Conservation (phyloP, 148 eudicot genomes). For the Persicaria tinctoria region DNA sequence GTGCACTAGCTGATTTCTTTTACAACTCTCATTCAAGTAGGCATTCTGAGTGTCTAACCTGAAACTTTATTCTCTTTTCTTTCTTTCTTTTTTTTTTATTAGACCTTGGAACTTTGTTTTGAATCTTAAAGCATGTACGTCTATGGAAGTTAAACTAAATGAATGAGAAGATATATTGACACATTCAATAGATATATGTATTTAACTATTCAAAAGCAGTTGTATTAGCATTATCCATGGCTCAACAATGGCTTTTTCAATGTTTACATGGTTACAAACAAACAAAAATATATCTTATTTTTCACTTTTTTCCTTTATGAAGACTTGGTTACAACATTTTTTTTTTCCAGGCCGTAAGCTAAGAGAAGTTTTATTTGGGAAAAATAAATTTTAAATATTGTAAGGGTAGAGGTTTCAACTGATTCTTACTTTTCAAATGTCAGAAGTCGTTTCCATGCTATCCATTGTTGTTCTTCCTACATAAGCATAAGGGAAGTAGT, state of each 20-base stretch:
- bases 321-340: not conserved
- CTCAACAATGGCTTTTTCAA: not conserved
- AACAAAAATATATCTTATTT: not conserved
- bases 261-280: not conserved
- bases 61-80: not conserved
- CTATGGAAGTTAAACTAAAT: not conserved
- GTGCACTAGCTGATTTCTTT: not conserved
- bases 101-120: not conserved
- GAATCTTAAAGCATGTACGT: not conserved
- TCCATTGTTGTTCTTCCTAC: slow-evolving; percentile 93
- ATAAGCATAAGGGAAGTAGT: slow-evolving; percentile 7
- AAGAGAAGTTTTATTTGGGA: not conserved
- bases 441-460: slow-evolving; percentile 84
- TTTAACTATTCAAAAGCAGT: not conserved
- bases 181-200: not conserved
- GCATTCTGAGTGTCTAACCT: not conserved
- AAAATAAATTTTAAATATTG: slow-evolving; percentile 4
- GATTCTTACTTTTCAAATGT: slow-evolving; percentile 80
- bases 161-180: not conserved
- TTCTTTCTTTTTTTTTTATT: not conserved
- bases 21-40: not conserved
- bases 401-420: not conserved
- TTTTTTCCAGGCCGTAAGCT: not conserved
- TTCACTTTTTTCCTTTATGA: not conserved
- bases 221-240: not conserved